These are phyloP conservation scores for Aspergillus alliaceus DNA, from an alignment of 2,329 filamentous ascomycete species.

Conservation along the genomic window DNA sequence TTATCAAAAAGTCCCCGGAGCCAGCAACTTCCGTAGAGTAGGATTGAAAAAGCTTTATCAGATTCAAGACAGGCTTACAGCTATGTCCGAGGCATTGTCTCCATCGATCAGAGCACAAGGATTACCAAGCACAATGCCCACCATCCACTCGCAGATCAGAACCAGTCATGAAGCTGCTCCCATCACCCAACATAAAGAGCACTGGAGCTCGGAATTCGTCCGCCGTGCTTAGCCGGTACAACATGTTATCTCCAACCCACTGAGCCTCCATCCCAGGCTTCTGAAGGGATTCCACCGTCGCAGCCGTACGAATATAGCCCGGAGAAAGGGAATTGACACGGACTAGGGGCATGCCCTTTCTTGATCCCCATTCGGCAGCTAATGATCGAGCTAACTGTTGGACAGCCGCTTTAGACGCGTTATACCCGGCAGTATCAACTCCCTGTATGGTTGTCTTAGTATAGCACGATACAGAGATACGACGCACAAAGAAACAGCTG, in stretches of 20 bases:
- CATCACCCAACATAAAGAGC: constrained; percentile 33
- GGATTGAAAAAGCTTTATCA: too few relatives aligned
- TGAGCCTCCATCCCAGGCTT: constrained; percentile 16
- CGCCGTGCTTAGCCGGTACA: constrained; percentile 17
- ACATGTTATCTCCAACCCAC: constrained; percentile 23
- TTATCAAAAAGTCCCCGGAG: too few relatives aligned
- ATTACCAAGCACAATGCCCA: constrained; percentile 13
- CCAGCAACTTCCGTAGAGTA: too few relatives aligned
- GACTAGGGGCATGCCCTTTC: constrained; percentile 16
- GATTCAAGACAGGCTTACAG: too few relatives aligned
- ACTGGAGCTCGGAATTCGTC: constrained; percentile 33
- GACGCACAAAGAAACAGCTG: too few relatives aligned
- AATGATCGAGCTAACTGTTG: constrained; percentile 47
- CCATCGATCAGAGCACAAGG: too few relatives aligned
- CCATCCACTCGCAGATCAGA: constrained; percentile 36
- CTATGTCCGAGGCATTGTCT: too few relatives aligned
- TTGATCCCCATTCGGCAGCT: constrained; percentile 48
- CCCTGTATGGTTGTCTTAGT: constrained; percentile 3
- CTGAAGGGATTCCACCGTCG: constrained; percentile 12
- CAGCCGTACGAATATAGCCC: constrained; percentile 20
- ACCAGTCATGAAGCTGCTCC: constrained; percentile 38
- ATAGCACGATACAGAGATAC: too few relatives aligned
- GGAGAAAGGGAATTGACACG: constrained; percentile 23
- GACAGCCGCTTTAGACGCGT: constrained; percentile 48
- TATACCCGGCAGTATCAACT: constrained; percentile 34